Conservation (phyloP, 495 filamentous ascomycete genomes). For the Bacidia rubella region DNA sequence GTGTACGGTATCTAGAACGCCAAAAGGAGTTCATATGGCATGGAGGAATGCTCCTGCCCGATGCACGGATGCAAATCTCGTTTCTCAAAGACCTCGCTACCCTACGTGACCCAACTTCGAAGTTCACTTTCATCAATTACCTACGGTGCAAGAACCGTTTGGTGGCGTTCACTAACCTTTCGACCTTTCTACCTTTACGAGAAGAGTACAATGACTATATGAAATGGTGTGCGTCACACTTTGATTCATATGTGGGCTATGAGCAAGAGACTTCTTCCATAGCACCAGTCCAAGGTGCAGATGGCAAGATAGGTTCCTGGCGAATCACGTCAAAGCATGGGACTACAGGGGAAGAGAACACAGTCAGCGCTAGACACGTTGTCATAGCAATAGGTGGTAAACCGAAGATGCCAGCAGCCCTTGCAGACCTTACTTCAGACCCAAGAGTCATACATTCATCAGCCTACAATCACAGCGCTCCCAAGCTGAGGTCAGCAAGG, state of each 20-base stretch:
- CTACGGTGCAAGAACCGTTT: slow-evolving; percentile 65
- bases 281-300: slow-evolving; percentile 28
- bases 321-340: slow-evolving; percentile 40
- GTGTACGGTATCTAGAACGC: slow-evolving; percentile 70
- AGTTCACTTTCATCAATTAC: slow-evolving; percentile 95
- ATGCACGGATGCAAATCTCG: slow-evolving; percentile 92
- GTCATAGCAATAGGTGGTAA: slow-evolving; percentile 75
- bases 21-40: slow-evolving; percentile 84
- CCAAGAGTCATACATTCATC: slow-evolving; percentile 74
- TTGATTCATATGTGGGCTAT: slow-evolving; percentile 67
- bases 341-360: slow-evolving; percentile 35
- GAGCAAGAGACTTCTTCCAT: slow-evolving; percentile 61
- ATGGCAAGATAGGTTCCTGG: slow-evolving; percentile 37
- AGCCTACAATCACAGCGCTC: slow-evolving; percentile 56
- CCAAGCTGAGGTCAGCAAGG: slow-evolving; percentile 36
- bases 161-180: slow-evolving; percentile 77
- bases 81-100: slow-evolving; percentile 96
- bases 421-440: slow-evolving; percentile 39
- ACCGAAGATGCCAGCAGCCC: slow-evolving; percentile 56
- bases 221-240: slow-evolving; percentile 75
- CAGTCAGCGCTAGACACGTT: slow-evolving; percentile 59
- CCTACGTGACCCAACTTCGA: slow-evolving; percentile 68
- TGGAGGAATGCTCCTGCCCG: slow-evolving; percentile 84
- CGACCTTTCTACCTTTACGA: slow-evolving; percentile 74
- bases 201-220: slow-evolving; percentile 93